These are phyloP conservation scores for Candolleomyces eurysporus DNA, from an alignment of 768 basidiomycete genomes.

Conservation along the genomic window DNA sequence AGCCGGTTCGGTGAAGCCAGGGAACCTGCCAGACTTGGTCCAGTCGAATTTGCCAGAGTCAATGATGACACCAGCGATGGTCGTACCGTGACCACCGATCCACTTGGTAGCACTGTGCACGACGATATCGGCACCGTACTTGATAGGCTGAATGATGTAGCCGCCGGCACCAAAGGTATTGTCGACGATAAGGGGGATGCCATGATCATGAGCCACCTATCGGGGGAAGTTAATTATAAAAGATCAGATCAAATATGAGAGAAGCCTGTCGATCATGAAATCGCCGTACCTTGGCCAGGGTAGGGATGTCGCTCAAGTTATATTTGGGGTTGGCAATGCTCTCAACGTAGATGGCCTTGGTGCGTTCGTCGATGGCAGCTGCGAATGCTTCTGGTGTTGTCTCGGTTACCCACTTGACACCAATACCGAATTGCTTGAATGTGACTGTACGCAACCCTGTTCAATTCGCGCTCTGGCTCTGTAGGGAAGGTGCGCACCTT, in stretches of 20 bases:
- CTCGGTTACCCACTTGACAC: conserved; percentile 59
- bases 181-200: conserved; percentile 78
- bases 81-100: conserved; percentile 81
- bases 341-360: conserved; percentile 75
- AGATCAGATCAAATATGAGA: neutral
- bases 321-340: conserved; percentile 81
- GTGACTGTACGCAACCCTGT: conserved; percentile 39
- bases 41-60: conserved; percentile 80
- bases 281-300: conserved; percentile 56
- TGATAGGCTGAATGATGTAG: conserved; percentile 71
- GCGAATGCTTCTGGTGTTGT: conserved; percentile 56
- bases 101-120: conserved; percentile 83
- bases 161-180: conserved; percentile 78
- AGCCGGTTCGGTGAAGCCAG: conserved; percentile 68
- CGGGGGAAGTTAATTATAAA: conserved; percentile 19
- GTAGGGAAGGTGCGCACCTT: conserved; percentile 31
- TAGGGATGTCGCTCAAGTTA: conserved; percentile 62
- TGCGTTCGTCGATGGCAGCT: conserved; percentile 71
- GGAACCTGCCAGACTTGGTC: conserved; percentile 65
- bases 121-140: conserved; percentile 61
- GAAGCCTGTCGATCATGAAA: neutral
- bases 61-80: conserved; percentile 73
- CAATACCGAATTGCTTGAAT: conserved; percentile 67
- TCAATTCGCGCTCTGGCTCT: conserved; percentile 2
- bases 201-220: conserved; percentile 55